Conservation (phyloP, 1,139 yeast species). For the Zhuliangozyma parablackwelliae region DNA sequence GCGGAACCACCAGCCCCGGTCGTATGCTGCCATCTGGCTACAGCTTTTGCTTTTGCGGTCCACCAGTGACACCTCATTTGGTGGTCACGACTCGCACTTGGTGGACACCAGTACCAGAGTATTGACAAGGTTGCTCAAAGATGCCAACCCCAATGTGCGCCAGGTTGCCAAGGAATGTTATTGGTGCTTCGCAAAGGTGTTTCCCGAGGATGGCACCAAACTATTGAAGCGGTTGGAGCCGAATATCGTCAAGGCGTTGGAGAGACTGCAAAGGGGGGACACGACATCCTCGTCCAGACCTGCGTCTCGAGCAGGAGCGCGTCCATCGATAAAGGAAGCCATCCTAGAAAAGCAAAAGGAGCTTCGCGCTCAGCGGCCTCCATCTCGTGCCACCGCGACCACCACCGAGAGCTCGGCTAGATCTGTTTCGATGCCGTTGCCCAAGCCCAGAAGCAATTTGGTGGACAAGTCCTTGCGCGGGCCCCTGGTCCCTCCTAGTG, state of each 20-base stretch:
- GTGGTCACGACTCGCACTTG: constrained; percentile 36
- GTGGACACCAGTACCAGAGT: constrained; percentile 50
- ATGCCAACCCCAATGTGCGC: constrained; percentile 79
- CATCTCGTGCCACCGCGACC: constrained; percentile 15
- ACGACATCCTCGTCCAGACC: constrained; percentile 3
- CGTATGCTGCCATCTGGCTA: constrained; percentile 68
- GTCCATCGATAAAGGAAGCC: constrained; percentile 31
- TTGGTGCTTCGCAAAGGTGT: constrained; percentile 58
- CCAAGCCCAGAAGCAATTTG: constrained; percentile 1
- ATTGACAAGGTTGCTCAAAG: constrained; percentile 60
- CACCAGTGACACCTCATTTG: constrained; percentile 16
- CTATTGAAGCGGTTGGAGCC: constrained; percentile 47
- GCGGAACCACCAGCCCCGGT: constrained; percentile 66
- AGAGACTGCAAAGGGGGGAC: constrained; percentile 32
- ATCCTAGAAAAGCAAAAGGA: constrained; percentile 34
- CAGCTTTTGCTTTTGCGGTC: constrained; percentile 53
- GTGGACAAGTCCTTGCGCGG: not conserved
- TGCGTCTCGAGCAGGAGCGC: constrained; percentile 1
- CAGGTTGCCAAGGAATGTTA: constrained; percentile 69
- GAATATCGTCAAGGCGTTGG: constrained; percentile 33
- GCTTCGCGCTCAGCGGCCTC: constrained; percentile 21
- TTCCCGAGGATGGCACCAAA: constrained; percentile 47
- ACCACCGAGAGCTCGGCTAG: not conserved
- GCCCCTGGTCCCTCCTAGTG: no score
- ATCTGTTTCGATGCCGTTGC: not conserved